Base-by-base conservation (phyloP, 1,284 basidiomycete genomes). In the Singerocomus rubriflavus region DNA sequence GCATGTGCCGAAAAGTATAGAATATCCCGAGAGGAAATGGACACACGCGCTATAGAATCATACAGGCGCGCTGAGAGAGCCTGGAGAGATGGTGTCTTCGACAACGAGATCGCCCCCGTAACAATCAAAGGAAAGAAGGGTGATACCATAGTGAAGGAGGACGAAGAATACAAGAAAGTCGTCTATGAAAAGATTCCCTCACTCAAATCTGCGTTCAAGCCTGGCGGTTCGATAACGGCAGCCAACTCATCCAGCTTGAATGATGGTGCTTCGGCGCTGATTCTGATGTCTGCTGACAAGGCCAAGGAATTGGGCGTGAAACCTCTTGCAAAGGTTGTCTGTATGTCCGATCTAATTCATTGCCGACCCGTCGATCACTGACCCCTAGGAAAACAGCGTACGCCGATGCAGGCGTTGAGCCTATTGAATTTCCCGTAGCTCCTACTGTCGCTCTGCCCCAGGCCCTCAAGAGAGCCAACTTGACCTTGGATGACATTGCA, bases 91-190 rank as follows among this genome's bases (percentile, higher is more conserved):
- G 91, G 91, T 50, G 84, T 79, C 17, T 99, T 95, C 72, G 78
- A 86, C 57, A 83, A 84, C 33, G 97, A 99, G 76, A 85, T 99
- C 51, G 91, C 88, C 1, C 93, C 94, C 12, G 84, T 99, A n/a
- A 88, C 85, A 12, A 83, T 98, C 74, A 96, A 97, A 76, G 86
- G 88, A 64, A 92, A 92, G 78, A 97, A 96, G 76, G 95, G 93
- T 36, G 91, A 98, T 67, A 86, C 82, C 32, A 72, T 98, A 52
- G 81, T 97, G 48, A 80, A 79, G 60, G 95, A 99, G 75, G 97
- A 99, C 66, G 97, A 99, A 73, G 96, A 99, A 69, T 98, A 93
- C 82, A 98, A 92, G 75, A 88, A 92, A 63, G 85, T 97, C 57
- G 85, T 96, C 60, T 92, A 88, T 69, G 93, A 98, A 60, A 93